A percentile compares a stretch with the other conserved stretches of the same genome.
Conservation (phyloP, 2,329 filamentous ascomycete genomes). For the Aspergillus uvarum region DNA sequence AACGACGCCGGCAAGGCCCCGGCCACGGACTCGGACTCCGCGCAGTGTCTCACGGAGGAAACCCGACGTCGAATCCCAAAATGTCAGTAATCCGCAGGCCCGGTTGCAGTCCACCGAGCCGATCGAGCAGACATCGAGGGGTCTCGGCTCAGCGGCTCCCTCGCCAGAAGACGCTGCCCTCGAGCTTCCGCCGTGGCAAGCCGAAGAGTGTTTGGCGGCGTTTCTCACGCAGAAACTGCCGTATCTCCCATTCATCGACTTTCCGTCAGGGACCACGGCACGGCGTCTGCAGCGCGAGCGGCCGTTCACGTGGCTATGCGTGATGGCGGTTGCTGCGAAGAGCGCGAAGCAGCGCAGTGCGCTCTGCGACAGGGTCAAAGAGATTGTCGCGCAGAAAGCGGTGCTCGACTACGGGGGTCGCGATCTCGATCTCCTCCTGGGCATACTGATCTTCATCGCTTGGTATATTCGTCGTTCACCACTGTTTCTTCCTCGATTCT, state of each 20-base stretch:
- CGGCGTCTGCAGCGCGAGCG: conserved; percentile 40
- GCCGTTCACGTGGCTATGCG: conserved; percentile 54
- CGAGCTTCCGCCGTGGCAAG: conserved; percentile 22
- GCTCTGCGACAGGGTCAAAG: conserved; percentile 45
- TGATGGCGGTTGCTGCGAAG: conserved; percentile 50
- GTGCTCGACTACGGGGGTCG: conserved; percentile 46
- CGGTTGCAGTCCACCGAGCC: not conserved
- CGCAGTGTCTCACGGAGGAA: not conserved
- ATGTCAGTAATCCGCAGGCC: not conserved
- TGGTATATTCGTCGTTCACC: conserved; percentile 36
- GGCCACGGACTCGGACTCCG: not conserved
- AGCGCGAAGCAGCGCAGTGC: conserved; percentile 43
- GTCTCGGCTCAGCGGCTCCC: not conserved
- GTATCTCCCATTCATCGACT: conserved; percentile 49
- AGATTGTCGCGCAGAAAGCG: conserved; percentile 49
- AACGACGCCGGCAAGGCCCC: not conserved
- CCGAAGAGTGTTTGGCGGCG: conserved; percentile 39
- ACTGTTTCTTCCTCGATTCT: not conserved
- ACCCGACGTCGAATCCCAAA: not conserved
- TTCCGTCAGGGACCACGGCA: conserved; percentile 36
- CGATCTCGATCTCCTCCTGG: conserved; percentile 52
- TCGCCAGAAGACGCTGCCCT: not conserved
- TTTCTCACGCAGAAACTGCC: conserved; percentile 47
- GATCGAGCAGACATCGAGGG: not conserved
- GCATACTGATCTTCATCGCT: conserved; percentile 47